A percentile compares a stretch with the other conserved stretches of the same genome.
Conservation (phyloP, 1,284 basidiomycete genomes). For the Rugosomyces carneus region DNA sequence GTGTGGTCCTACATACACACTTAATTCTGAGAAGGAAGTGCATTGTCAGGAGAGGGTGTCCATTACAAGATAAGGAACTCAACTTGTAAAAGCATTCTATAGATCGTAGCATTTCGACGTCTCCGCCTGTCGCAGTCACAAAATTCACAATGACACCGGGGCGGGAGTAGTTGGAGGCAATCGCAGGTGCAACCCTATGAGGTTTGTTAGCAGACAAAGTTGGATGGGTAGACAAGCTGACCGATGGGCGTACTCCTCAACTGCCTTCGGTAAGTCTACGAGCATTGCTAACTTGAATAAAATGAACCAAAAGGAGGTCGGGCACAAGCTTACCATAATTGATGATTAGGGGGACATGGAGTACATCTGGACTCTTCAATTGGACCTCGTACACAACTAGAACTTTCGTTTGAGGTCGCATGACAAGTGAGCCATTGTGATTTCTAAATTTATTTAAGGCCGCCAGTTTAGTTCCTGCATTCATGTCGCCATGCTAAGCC, state of each 20-base stretch:
- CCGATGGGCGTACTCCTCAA: slow-evolving; percentile 94
- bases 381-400: slow-evolving; percentile 89
- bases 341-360: slow-evolving; percentile 86
- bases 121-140: slow-evolving; percentile 93
- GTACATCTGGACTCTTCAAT: slow-evolving; percentile 83
- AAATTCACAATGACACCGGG: slow-evolving; percentile 91
- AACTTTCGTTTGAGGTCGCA: slow-evolving; percentile 62
- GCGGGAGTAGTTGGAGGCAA: slow-evolving; percentile 73
- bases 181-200: slow-evolving; percentile 70
- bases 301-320: not conserved
- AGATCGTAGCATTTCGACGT: slow-evolving; percentile 95
- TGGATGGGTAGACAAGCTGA: slow-evolving; percentile 26
- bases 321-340: slow-evolving; percentile 65
- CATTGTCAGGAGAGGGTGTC: slow-evolving; percentile 8
- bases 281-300: not conserved
- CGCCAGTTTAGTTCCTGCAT: slow-evolving; percentile 70
- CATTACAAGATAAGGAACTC: slow-evolving; percentile 6
- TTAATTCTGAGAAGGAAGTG: slow-evolving; percentile 56
- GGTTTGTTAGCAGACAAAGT: slow-evolving; percentile 6
- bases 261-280: slow-evolving; percentile 86
- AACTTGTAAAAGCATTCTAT: slow-evolving; percentile 97
- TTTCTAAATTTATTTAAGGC: slow-evolving; percentile 77
- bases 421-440: slow-evolving; percentile 40
- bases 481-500: slow-evolving; percentile 80
- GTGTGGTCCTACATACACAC: slow-evolving; percentile 55